These are phyloP conservation scores for Coprinopsis cinerea DNA, from an alignment of 768 basidiomycete species.

Conservation along the genomic window DNA sequence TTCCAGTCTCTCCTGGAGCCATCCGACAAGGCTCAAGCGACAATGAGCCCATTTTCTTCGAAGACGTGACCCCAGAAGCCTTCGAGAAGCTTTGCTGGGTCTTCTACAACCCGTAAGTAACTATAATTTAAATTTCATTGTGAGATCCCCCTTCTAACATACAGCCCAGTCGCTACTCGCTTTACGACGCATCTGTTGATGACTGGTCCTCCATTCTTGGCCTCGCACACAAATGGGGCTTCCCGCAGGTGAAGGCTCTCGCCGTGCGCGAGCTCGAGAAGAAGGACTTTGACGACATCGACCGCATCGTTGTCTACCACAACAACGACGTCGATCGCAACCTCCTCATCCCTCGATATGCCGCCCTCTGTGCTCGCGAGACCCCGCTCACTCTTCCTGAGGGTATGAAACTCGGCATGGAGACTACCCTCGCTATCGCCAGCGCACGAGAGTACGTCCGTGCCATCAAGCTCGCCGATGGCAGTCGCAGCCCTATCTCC, in stretches of 20 bases:
- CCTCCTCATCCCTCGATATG: slow-evolving; percentile 48
- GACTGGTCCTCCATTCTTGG: slow-evolving; percentile 52
- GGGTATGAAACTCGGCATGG: slow-evolving; percentile 48
- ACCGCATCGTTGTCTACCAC: slow-evolving; percentile 55
- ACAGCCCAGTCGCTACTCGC: slow-evolving; percentile 43
- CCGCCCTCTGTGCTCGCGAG: slow-evolving; percentile 43
- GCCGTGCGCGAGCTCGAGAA: slow-evolving; percentile 53
- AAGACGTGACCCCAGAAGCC: slow-evolving; percentile 33
- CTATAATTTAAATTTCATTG: background rate
- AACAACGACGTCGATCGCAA: slow-evolving; percentile 39
- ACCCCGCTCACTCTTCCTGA: slow-evolving; percentile 49
- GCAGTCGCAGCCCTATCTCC: slow-evolving; percentile 30
- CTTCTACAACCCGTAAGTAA: slow-evolving; percentile 55
- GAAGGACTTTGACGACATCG: slow-evolving; percentile 36
- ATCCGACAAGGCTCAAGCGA: slow-evolving; percentile 33
- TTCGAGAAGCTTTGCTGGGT: slow-evolving; percentile 56
- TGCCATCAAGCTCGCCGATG: slow-evolving; percentile 24
- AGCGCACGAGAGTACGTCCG: slow-evolving; percentile 46
- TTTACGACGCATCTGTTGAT: slow-evolving; percentile 42
- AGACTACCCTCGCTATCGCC: slow-evolving; percentile 47
- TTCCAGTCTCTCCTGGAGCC: slow-evolving; percentile 25
- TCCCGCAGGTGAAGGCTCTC: slow-evolving; percentile 43
- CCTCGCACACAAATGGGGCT: slow-evolving; percentile 51
- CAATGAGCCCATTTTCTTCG: slow-evolving; percentile 34
- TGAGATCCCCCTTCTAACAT: background rate